These are phyloP conservation scores for Thalia dealbata DNA, from an alignment of 176 grass and related monocot genomes.

Conservation along the genomic window DNA sequence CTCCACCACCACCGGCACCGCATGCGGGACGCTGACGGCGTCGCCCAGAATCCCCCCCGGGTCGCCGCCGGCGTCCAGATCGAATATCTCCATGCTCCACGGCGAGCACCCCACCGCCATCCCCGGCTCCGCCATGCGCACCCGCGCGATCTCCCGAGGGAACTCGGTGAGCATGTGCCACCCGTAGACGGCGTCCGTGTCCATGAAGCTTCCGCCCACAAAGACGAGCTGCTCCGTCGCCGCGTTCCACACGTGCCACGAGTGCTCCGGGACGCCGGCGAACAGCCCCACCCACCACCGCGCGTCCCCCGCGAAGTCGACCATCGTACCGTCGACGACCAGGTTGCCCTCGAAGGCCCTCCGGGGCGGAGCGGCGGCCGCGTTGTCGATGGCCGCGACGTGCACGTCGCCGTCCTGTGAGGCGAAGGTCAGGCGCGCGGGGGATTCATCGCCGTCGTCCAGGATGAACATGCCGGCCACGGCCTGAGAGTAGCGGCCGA, in stretches of 20 bases:
- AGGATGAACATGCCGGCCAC: conserved; percentile 27
- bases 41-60: too few relatives aligned
- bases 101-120: too few relatives aligned
- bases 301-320: conserved; percentile 28
- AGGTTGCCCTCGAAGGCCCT: conserved; percentile 17
- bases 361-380: not conserved
- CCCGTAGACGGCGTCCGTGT: conserved; percentile 18
- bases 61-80: too few relatives aligned
- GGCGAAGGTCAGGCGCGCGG: conserved; percentile 13
- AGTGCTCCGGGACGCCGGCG: conserved; percentile 23
- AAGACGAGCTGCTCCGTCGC: conserved; percentile 19
- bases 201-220: conserved; percentile 24
- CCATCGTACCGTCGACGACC: conserved; percentile 28
- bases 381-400: conserved; percentile 5
- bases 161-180: conserved; percentile 30
- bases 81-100: too few relatives aligned
- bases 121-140: too few relatives aligned
- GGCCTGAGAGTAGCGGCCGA: conserved; percentile 24
- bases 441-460: conserved; percentile 8
- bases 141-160: too few relatives aligned
- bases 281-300: conserved; percentile 35
- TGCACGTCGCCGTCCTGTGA: conserved; percentile 24
- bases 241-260: conserved; percentile 37
- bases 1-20: too few relatives aligned
- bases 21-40: too few relatives aligned